These are phyloP conservation scores for Apophysomyces sp. DNA, from an alignment of 371 early-diverging fungal genomes.

Conservation along the genomic window DNA sequence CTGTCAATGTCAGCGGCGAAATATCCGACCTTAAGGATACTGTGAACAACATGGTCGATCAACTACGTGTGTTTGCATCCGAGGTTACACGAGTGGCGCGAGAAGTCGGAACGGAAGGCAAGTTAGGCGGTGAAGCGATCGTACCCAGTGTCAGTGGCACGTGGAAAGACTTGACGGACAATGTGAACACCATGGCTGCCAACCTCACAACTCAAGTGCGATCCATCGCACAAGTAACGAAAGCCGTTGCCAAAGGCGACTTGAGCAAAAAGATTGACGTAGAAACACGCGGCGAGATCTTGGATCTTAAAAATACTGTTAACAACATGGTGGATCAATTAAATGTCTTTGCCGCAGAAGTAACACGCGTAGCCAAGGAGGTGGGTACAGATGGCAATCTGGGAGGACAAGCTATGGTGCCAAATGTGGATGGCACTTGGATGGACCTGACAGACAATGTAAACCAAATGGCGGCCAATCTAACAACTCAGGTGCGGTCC, in stretches of 20 bases:
- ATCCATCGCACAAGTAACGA: conserved; percentile 61
- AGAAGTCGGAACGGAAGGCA: conserved; percentile 63
- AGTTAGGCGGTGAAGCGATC: conserved; percentile 54
- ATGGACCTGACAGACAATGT: conserved; percentile 38
- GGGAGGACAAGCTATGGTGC: background rate
- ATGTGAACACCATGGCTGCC: conserved; percentile 59
- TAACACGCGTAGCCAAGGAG: background rate
- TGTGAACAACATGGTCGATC: conserved; percentile 52
- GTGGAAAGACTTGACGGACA: conserved; percentile 64
- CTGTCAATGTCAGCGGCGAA: conserved; percentile 33
- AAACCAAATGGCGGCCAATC: conserved; percentile 30
- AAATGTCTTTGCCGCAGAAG: conserved; percentile 37
- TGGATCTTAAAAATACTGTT: conserved; percentile 62
- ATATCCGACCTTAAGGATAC: conserved; percentile 45
- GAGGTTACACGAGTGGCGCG: conserved; percentile 61
- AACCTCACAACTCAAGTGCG: conserved; percentile 64
- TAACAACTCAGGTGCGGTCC: conserved; percentile 9
- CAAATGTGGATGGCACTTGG: conserved; percentile 16
- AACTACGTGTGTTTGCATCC: conserved; percentile 45
- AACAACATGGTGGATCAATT: conserved; percentile 60
- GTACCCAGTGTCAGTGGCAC: conserved; percentile 53
- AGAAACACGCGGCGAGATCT: conserved; percentile 57
- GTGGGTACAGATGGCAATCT: background rate
- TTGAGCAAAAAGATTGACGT: conserved; percentile 19
- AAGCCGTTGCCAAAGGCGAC: conserved; percentile 65